Evolutionary conservation across 2,329 filamentous ascomycete species (phyloP), one percentile per base, ranked within the genome.

Genomic region (Alternaria metachromatica): DNA sequence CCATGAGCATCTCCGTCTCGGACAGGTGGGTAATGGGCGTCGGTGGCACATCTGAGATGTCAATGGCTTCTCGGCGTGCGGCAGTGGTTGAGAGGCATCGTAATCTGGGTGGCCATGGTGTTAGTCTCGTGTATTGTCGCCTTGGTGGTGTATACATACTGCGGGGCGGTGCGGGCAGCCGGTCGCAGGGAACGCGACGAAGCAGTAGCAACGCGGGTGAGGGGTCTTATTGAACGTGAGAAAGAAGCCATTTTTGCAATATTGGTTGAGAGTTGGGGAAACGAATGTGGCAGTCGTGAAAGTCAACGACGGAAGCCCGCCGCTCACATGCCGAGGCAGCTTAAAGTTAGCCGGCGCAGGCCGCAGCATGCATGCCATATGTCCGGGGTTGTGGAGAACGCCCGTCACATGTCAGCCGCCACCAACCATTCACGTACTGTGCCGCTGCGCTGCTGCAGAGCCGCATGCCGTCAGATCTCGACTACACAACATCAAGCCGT

Each of bases 21-120:
- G 93, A 96, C 68, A 97, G 86, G 81, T 97, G 94, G 46, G 92
- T 92, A 82, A 99, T 97, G 56, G 96, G 96, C 6, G 95, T 97
- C 1, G 96, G 95, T 0, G 91, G 90, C 69, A 97, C 87, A 51
- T 92, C 89, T 65, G 90, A 86, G 74, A 97, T 89, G 56, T 83
- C 81, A 60, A 81, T 67, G 18, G 72, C 64, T 56, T 82, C 79
- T 41, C 77, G 75, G 23, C 78, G 78, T 7, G 69, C 64, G n/a
- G 75, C 62, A 1, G 82, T 82, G 0, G 78, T 75, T 6, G 83
- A 83, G 55, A 85, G 82, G 62, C 80, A 82, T 78, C 82, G 76
- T 64, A 72, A 70, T 66, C 78, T 78, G 55, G 6, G 33, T 11
- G 11, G 21, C 37, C n/a, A 10, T 30, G 13, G 41, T 53, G 43